These are phyloP conservation scores for Ganoderma multipileum DNA, from an alignment of 1,284 basidiomycete genomes.

Conservation along the genomic window DNA sequence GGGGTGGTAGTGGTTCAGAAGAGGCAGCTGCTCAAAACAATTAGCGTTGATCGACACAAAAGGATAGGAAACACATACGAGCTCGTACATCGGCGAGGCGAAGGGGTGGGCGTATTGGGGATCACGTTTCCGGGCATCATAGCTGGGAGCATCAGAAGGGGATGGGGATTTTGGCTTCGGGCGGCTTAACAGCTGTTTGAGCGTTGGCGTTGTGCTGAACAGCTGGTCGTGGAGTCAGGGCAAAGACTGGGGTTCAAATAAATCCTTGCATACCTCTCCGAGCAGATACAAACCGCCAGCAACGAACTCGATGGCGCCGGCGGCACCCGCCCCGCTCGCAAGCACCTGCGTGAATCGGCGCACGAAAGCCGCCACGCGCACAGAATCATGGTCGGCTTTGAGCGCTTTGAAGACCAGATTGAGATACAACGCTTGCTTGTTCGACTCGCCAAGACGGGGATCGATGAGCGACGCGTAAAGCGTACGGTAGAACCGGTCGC, in stretches of 20 bases:
- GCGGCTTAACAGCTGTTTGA: constrained; percentile 70
- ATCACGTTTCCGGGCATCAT: constrained; percentile 92
- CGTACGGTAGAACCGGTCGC: constrained; percentile 90
- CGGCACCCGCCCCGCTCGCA: constrained; percentile 63
- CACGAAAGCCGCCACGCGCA: constrained; percentile 84
- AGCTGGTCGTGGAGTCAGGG: constrained; percentile 48
- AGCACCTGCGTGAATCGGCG: constrained; percentile 90
- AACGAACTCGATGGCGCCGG: constrained; percentile 87
- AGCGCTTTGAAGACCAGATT: constrained; percentile 95
- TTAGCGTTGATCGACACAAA: neutral
- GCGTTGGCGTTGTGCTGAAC: constrained; percentile 75
- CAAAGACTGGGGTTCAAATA: too few species aligned
- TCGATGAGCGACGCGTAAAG: constrained; percentile 93
- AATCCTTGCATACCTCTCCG: constrained; percentile 62
- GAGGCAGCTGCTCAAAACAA: constrained; percentile 62
- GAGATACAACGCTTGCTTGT: constrained; percentile 98
- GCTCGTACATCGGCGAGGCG: constrained; percentile 87
- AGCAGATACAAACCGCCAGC: constrained; percentile 86
- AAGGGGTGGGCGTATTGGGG: constrained; percentile 90
- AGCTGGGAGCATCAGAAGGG: constrained; percentile 57
- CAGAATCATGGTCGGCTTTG: constrained; percentile 76
- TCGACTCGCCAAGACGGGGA: constrained; percentile 80
- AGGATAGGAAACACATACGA: constrained; percentile 57
- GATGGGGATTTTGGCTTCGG: constrained; percentile 43
- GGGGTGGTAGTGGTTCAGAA: constrained; percentile 91